Evolutionary conservation across 2,329 filamentous ascomycete species (phyloP).

Genomic region (Tolypocladium nubicola): DNA sequence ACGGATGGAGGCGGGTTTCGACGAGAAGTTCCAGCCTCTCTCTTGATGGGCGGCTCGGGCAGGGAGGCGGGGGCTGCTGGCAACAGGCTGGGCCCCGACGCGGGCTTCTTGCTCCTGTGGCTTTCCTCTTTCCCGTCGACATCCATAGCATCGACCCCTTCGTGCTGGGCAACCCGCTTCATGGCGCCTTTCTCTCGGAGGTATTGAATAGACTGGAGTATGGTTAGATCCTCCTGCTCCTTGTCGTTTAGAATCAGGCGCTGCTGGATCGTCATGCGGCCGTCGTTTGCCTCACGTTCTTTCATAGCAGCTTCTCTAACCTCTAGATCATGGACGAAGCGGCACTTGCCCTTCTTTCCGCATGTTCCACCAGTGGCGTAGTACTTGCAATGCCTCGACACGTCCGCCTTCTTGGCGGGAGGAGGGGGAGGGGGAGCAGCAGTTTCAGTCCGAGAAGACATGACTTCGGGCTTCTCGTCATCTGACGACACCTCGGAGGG

Average conservation of each 20-base stretch:
- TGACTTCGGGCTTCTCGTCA: slow-evolving; percentile 48
- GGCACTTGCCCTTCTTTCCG: slow-evolving; percentile 66
- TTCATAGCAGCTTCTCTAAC: slow-evolving; percentile 52
- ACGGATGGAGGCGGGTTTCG: slow-evolving; percentile 17
- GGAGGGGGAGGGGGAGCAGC: slow-evolving; percentile 28
- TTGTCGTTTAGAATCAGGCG: slow-evolving; percentile 57
- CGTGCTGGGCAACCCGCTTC: slow-evolving; percentile 13
- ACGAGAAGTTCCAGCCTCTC: slow-evolving; percentile 18
- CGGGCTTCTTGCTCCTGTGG: slow-evolving; percentile 9
- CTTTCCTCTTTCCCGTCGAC: slow-evolving; percentile 4
- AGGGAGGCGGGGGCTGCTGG: slow-evolving; percentile 27
- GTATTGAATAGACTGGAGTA: slow-evolving; percentile 56
- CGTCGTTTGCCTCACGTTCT: slow-evolving; percentile 54
- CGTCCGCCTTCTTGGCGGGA: slow-evolving; percentile 46
- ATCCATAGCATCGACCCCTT: slow-evolving; percentile 2
- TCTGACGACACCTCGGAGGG: slow-evolving; percentile 41
- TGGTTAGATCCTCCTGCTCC: slow-evolving; percentile 55
- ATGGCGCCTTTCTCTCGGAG: slow-evolving; percentile 50
- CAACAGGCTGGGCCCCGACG: slow-evolving; percentile 16
- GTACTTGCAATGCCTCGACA: slow-evolving; percentile 59
- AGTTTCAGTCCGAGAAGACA: slow-evolving; percentile 35
- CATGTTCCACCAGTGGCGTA: slow-evolving; percentile 58
- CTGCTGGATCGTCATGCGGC: slow-evolving; percentile 55
- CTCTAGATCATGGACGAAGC: slow-evolving; percentile 57
- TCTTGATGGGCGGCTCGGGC: slow-evolving; percentile 22